Evolutionary conservation across 2,329 filamentous ascomycete species (phyloP).

Genomic region (Beauveria caledonica): DNA sequence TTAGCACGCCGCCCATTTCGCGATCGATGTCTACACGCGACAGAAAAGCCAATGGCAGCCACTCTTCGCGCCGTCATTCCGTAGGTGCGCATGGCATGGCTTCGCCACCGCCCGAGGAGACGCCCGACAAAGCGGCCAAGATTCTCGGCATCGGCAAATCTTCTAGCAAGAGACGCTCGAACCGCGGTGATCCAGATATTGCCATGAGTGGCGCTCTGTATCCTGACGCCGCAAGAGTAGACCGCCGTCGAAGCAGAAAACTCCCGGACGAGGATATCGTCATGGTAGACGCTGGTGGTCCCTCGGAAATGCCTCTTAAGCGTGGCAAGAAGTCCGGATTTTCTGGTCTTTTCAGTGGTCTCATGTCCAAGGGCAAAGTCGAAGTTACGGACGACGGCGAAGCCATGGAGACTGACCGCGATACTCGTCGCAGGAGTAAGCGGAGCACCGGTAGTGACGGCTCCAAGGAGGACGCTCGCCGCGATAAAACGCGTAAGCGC

Average conservation of each 20-base stretch:
- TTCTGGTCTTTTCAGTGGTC: conserved; percentile 53
- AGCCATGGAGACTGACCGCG: conserved; percentile 45
- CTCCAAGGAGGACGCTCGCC: conserved; percentile 44
- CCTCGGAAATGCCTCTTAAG: conserved; percentile 25
- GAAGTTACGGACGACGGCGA: conserved; percentile 44
- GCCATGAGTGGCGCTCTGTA: conserved; percentile 37
- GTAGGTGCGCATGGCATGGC: conserved; percentile 57
- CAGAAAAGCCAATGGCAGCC: conserved; percentile 47
- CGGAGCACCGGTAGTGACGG: conserved; percentile 47
- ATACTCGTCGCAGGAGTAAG: conserved; percentile 53
- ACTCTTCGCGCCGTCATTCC: conserved; percentile 59
- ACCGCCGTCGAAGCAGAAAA: conserved; percentile 26
- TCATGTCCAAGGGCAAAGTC: conserved; percentile 39
- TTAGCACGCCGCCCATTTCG: conserved; percentile 59
- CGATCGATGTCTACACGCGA: conserved; percentile 63
- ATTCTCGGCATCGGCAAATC: conserved; percentile 53
- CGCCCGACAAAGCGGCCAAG: conserved; percentile 66
- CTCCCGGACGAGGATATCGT: conserved; percentile 31
- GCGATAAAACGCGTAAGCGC: background rate
- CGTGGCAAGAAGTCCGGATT: conserved; percentile 45
- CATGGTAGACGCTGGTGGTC: conserved; percentile 28
- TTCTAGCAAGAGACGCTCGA: conserved; percentile 34
- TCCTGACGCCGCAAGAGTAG: conserved; percentile 27
- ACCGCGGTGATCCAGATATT: conserved; percentile 40
- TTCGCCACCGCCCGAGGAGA: conserved; percentile 65